phyloP scores from a whole-genome alignment of 2,329 filamentous ascomycete genomes.

The Hypoxylon sp. region DNA sequence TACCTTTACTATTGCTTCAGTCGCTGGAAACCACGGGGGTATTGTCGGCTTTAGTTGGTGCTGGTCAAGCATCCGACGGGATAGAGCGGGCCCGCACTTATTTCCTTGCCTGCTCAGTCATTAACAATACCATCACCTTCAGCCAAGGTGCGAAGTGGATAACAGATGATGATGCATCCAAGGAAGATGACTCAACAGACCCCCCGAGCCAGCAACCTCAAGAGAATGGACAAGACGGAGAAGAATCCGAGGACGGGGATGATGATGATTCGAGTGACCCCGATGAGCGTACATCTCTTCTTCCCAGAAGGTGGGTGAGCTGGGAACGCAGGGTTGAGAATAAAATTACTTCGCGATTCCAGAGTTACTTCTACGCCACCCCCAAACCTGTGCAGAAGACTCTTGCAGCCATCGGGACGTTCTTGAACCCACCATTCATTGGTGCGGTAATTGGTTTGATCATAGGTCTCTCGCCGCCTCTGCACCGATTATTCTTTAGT shows the following conservation, averaged over 20 bases:
- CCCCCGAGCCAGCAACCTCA: slow-evolving; percentile 13
- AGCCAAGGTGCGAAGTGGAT: slow-evolving; percentile 57
- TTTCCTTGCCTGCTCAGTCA: slow-evolving; percentile 64
- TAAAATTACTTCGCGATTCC: slow-evolving; percentile 37
- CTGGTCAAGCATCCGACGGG: slow-evolving; percentile 53
- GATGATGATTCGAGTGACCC: slow-evolving; percentile 12
- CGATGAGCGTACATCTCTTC: slow-evolving; percentile 35
- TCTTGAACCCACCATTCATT: slow-evolving; percentile 62
- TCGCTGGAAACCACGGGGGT: slow-evolving; percentile 62
- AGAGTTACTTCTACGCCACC: slow-evolving; percentile 13
- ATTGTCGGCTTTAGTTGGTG: slow-evolving; percentile 52
- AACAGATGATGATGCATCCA: slow-evolving; percentile 29
- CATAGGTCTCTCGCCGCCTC: slow-evolving; percentile 60
- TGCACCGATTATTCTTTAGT: slow-evolving; percentile 64
- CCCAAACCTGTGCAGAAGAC: slow-evolving; percentile 51
- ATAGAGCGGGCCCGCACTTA: slow-evolving; percentile 64
- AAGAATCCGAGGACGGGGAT: not conserved
- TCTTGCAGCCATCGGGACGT: slow-evolving; percentile 48
- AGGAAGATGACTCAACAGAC: slow-evolving; percentile 37
- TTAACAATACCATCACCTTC: slow-evolving; percentile 64
- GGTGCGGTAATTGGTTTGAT: slow-evolving; percentile 60
- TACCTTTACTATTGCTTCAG: slow-evolving; percentile 44
- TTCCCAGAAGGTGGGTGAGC: slow-evolving; percentile 43
- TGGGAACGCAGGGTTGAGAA: slow-evolving; percentile 21
- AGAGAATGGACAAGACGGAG: not conserved